Evolutionary conservation across 345 rosid genomes (phyloP).

Genomic region (Erodium maritimum): DNA sequence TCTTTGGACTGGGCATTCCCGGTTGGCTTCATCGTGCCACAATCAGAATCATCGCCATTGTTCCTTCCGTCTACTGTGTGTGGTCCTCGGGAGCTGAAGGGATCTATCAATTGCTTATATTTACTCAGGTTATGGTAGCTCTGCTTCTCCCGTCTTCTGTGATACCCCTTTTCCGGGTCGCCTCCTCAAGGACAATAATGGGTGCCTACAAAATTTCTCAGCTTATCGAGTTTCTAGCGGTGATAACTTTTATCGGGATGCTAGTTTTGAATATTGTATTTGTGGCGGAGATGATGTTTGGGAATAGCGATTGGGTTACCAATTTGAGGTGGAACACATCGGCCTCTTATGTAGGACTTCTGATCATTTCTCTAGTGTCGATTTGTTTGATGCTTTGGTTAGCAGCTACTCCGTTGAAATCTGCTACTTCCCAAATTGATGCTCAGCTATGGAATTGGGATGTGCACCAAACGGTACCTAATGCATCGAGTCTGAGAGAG

Average conservation of each 20-base stretch:
- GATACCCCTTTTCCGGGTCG: slow-evolving; percentile 81
- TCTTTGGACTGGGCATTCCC: slow-evolving; percentile 75
- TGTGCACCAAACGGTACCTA: slow-evolving; percentile 21
- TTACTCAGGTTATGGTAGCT: slow-evolving; percentile 73
- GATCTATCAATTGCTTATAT: slow-evolving; percentile 68
- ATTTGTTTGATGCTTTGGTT: slow-evolving; percentile 84
- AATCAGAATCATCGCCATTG: slow-evolving; percentile 62
- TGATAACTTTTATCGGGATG: slow-evolving; percentile 56
- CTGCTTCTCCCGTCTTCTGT: slow-evolving; percentile 82
- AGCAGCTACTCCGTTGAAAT: slow-evolving; percentile 74
- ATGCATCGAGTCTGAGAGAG: slow-evolving; percentile 25
- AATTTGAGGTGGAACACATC: slow-evolving; percentile 69
- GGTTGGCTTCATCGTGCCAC: slow-evolving; percentile 88
- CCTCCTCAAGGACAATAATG: slow-evolving; percentile 79
- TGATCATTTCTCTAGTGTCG: slow-evolving; percentile 51
- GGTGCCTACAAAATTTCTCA: slow-evolving; percentile 72
- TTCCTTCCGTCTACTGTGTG: slow-evolving; percentile 79
- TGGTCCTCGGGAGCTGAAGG: slow-evolving; percentile 94
- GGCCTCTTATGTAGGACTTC: slow-evolving; percentile 42
- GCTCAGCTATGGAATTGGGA: slow-evolving; percentile 53
- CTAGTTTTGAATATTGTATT: slow-evolving; percentile 68
- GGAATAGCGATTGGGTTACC: slow-evolving; percentile 83
- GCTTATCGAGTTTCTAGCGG: slow-evolving; percentile 49
- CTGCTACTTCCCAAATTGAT: slow-evolving; percentile 43
- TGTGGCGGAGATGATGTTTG: slow-evolving; percentile 75